Base-by-base conservation (phyloP, 2,329 filamentous ascomycete genomes). In the Aspergillus fischeri region DNA sequence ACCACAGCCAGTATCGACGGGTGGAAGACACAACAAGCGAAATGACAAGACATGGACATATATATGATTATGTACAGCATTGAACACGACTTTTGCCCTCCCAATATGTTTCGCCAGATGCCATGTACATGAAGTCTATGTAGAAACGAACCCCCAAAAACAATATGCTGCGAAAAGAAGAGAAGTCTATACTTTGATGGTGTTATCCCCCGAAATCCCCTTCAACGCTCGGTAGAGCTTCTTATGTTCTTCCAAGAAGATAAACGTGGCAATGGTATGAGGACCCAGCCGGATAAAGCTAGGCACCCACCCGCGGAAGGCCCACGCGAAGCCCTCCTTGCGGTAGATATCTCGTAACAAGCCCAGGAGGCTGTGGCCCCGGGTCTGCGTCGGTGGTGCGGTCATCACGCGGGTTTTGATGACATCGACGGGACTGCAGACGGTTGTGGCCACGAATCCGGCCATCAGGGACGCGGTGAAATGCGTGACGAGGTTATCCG, bases 201-300 rank as follows among this genome's bases (percentile, higher is more conserved):
- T 52, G n/a, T 51, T 85, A 1, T 80, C 81, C n/a, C 59, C 56
- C 28, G 62, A 63, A 14, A 70, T 63, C 8, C 72, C 67, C 60
- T 77, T 79, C 64, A 77, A 60, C 56, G 67, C 67, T 35, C 77
- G 74, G 68, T 86, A 88, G 4, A 86, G 70, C 75, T 84, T 86
- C 76, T 87, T 87, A 66, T 88, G 86, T 70, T 88, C 83, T 65
- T 88, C 85, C 64, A 88, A 74, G 70, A 88, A 88, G 58, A 88
- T 63, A 65, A 88, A 87, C 0, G 85, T 88, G 32, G 83, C 82
- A 59, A 88, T 83, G 0, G 85, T 88, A 69, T 88, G 85, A 27
- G 85, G 85, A 2, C 85, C 85, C 21, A 88, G 71, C 7, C 85
- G 79, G 56, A 87, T 84, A 63, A 88, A 88, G 69, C 85, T 87